These are phyloP conservation scores for Rhodofomes roseus DNA, from an alignment of 1,284 basidiomycete species.

Conservation along the genomic window DNA sequence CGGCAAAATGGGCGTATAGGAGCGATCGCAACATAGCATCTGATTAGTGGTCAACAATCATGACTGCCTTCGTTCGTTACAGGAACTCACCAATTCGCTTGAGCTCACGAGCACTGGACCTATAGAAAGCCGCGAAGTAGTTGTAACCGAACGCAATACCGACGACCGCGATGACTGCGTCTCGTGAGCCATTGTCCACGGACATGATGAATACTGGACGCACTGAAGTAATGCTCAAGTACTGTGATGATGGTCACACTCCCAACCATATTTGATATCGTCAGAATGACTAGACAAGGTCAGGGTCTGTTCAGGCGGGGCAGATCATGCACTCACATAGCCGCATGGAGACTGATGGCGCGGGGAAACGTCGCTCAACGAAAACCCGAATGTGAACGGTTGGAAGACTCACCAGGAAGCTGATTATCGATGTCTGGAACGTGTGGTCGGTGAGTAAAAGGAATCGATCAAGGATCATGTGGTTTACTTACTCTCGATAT, in stretches of 20 bases:
- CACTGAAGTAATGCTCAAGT: slow-evolving; percentile 68
- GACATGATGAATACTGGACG: slow-evolving; percentile 15
- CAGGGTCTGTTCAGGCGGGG: not conserved
- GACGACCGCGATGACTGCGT: slow-evolving; percentile 47
- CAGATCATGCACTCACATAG: slow-evolving; percentile 41
- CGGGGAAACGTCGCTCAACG: slow-evolving; percentile 10
- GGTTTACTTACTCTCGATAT: slow-evolving; percentile 47
- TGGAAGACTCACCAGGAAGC: slow-evolving; percentile 39
- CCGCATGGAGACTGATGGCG: slow-evolving; percentile 56
- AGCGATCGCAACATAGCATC: slow-evolving; percentile 67
- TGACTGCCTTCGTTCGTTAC: slow-evolving; percentile 10
- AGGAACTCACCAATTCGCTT: slow-evolving; percentile 54
- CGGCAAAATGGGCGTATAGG: slow-evolving; percentile 79
- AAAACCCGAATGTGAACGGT: not conserved
- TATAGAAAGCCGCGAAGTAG: slow-evolving; percentile 60
- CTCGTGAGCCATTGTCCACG: not conserved
- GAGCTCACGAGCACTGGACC: slow-evolving; percentile 65
- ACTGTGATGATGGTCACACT: slow-evolving; percentile 66
- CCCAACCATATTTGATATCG: slow-evolving; percentile 50
- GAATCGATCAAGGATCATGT: too few relatives aligned
- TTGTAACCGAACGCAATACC: slow-evolving; percentile 47
- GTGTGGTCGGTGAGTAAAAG: too few relatives aligned
- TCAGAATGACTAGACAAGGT: slow-evolving; percentile 40
- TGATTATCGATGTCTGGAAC: slow-evolving; percentile 57
- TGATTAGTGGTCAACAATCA: slow-evolving; percentile 24